Base-by-base conservation (phyloP, 1,284 basidiomycete genomes). In the Exobasidium rhododendri region DNA sequence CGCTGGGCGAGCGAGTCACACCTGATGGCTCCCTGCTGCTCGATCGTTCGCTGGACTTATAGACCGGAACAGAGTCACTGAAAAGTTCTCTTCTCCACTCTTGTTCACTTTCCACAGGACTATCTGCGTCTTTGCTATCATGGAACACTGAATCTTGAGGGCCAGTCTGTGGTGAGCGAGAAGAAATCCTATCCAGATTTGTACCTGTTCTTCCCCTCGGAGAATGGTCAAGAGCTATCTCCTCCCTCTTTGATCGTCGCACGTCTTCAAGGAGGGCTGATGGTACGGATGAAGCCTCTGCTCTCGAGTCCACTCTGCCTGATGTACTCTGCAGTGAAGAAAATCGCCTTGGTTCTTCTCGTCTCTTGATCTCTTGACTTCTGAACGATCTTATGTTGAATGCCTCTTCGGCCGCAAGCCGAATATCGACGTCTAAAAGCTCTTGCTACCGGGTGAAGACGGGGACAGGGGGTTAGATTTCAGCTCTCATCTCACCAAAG, bases 21-120 rank as follows among this genome's bases (percentile, higher is more conserved):
- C 26, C 26, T 24, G 47, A 26, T 50, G 47, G 47, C 28, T 50
- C 47, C 4, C 47, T 5, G 28, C 47, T 50, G 13, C 47, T 50
- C 13, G 47, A 50, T 26, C 47, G 22, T 20, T 28, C 28, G 4
- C 20, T 24, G 22, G n/a, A 20, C 28, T 50, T 50, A 26, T 50
- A 26, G 28, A 50, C 28, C 24, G 47, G 47, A 50, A 24, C 47
- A 4, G 24, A 26, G 14, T 50, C 47, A 14, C 13, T 28, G 22
- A 50, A 50, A 50, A 13, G 13, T 50, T 50, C 17, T 40, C 35
- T 50, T 26, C 24, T 20, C 47, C 47, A 50, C 14, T 50, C 47
- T 50, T 50, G 47, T 50, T 50, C 47, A 50, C 47, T 50, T 50
- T 13, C 47, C 2, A 50, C 13, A 14, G 47, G n/a, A 50, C 47